These are phyloP conservation scores for Chlamydomonas applanata DNA, from an alignment of 139 green algal species.

Conservation along the genomic window DNA sequence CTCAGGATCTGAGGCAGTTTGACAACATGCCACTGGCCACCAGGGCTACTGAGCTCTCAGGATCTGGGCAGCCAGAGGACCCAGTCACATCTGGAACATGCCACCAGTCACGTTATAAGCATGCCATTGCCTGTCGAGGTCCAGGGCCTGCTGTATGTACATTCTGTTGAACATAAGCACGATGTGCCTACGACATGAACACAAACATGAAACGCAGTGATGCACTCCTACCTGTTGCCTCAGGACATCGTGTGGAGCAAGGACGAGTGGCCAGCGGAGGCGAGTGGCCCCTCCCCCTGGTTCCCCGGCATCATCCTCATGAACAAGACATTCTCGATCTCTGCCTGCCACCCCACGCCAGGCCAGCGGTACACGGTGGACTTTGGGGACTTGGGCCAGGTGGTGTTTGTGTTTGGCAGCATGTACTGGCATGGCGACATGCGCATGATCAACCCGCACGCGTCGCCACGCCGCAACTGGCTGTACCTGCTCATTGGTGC, in stretches of 20 bases:
- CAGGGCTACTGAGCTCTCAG: no score
- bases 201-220: no score
- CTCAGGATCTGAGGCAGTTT: no score
- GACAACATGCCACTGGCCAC: no score
- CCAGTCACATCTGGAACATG: no score
- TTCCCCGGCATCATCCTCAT: constrained; percentile 8
- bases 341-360: constrained; percentile 21
- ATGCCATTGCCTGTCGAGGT: no score
- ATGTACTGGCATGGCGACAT: constrained; percentile 30
- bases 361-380: constrained; percentile 10
- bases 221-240: no score
- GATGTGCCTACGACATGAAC: no score
- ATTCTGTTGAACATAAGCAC: no score
- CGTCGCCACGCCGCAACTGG: constrained; percentile 24
- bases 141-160: no score
- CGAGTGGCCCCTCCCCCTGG: background rate
- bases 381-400: constrained; percentile 21
- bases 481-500: constrained; percentile 37
- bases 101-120: no score
- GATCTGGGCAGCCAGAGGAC: no score
- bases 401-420: constrained; percentile 40
- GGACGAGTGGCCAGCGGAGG: constrained; percentile 20
- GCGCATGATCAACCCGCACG: constrained; percentile 25
- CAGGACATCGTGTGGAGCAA: background rate
- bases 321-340: constrained; percentile 9